These are phyloP conservation scores for Paecilomyces dactylethromorphus DNA, from an alignment of 2,329 filamentous ascomycete species.

Conservation along the genomic window DNA sequence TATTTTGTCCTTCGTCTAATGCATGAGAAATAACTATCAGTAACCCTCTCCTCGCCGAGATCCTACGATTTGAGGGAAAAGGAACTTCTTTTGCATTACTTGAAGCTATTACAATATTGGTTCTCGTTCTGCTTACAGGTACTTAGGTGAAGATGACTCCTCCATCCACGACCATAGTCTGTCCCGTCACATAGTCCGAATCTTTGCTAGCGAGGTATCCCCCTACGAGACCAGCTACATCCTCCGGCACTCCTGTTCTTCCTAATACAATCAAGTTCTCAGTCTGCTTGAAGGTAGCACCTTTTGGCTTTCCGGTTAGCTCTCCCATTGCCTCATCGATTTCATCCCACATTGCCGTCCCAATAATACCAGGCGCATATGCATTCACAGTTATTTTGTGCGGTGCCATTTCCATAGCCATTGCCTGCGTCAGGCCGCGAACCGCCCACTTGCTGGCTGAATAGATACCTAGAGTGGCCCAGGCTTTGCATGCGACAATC, in stretches of 20 bases:
- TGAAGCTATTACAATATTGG: neutral
- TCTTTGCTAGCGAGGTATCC: slow-evolving; percentile 52
- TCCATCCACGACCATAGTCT: slow-evolving; percentile 58
- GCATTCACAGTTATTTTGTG: slow-evolving; percentile 62
- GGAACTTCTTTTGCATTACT: no score
- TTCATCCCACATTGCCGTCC: slow-evolving; percentile 61
- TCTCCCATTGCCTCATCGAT: slow-evolving; percentile 57
- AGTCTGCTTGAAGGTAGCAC: slow-evolving; percentile 49
- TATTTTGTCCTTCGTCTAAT: no score
- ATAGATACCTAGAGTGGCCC: slow-evolving; percentile 56
- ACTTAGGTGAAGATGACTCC: slow-evolving; percentile 43
- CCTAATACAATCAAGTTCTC: slow-evolving; percentile 51
- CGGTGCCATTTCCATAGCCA: slow-evolving; percentile 59
- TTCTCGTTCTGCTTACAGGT: neutral
- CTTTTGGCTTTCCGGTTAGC: slow-evolving; percentile 44
- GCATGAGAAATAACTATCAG: no score
- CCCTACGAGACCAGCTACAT: slow-evolving; percentile 57
- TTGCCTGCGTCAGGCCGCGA: slow-evolving; percentile 58
- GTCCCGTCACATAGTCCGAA: slow-evolving; percentile 59
- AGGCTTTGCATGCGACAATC: slow-evolving; percentile 57
- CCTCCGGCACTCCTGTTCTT: slow-evolving; percentile 54
- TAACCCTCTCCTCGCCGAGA: no score
- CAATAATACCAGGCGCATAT: slow-evolving; percentile 63
- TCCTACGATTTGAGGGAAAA: no score
- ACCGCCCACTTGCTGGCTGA: slow-evolving; percentile 61